Evolutionary conservation across 2,329 filamentous ascomycete species (phyloP).

Genomic region (Canariomyces notabilis): DNA sequence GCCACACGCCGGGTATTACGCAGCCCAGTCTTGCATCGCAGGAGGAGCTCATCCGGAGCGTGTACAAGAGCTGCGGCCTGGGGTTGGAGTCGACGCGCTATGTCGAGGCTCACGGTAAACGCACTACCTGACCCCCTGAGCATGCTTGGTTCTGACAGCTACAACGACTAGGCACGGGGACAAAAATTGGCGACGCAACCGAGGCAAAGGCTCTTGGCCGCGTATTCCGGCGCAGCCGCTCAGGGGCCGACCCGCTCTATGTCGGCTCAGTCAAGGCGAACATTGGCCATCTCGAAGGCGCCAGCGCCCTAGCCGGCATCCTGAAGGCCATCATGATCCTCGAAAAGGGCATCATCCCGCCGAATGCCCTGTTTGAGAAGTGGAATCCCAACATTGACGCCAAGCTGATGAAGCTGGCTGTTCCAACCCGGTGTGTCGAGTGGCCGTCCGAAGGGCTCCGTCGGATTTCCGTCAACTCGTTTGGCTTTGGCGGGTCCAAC

Average conservation of each 20-base stretch:
- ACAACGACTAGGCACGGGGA: conserved; percentile 13
- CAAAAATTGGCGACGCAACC: not conserved
- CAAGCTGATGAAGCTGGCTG: not conserved
- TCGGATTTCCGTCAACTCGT: not conserved
- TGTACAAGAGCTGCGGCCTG: conserved; percentile 5
- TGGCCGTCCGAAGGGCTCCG: conserved; percentile 7
- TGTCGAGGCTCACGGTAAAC: conserved; percentile 34
- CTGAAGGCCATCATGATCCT: conserved; percentile 18
- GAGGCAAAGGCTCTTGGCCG: not conserved
- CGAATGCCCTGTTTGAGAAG: conserved; percentile 17
- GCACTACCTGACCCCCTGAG: not conserved
- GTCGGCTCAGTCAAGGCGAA: conserved; percentile 19
- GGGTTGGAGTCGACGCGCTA: conserved; percentile 6
- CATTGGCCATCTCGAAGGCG: conserved; percentile 22
- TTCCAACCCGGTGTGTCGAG: not conserved
- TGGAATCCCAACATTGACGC: conserved; percentile 14
- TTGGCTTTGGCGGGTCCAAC: not conserved
- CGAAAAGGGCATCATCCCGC: conserved; percentile 20
- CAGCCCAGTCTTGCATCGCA: conserved; percentile 9
- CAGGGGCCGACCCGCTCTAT: not conserved
- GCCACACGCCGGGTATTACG: conserved; percentile 9
- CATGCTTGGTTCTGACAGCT: not conserved
- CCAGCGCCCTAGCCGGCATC: conserved; percentile 15
- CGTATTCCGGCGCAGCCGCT: not conserved
- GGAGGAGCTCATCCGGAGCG: conserved; percentile 10